phyloP scores from a whole-genome alignment of 768 basidiomycete genomes.

The Lentinula detonsa region DNA sequence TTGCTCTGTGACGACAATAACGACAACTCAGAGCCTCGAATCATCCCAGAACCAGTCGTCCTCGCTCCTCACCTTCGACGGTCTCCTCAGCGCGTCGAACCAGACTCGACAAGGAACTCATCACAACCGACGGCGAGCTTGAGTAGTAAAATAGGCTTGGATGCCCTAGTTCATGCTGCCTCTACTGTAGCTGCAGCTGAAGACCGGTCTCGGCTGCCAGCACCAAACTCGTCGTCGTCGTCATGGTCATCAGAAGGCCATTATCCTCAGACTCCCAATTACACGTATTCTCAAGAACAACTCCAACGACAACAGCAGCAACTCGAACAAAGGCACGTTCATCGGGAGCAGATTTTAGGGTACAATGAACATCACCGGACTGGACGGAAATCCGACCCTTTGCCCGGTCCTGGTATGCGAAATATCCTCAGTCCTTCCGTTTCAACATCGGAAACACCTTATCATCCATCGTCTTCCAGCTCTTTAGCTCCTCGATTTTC shows the following conservation, averaged over 20 bases:
- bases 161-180: conserved; percentile 60
- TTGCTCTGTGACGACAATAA: conserved; percentile 55
- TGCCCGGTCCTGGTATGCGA: conserved; percentile 5
- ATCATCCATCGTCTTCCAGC: conserved; percentile 4
- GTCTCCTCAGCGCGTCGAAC: conserved; percentile 3
- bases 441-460: background rate
- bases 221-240: background rate
- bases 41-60: conserved; percentile 19
- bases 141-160: conserved; percentile 32
- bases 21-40: conserved; percentile 11
- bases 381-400: conserved; percentile 7
- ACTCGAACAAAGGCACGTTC: conserved; percentile 3
- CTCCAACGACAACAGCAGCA: conserved; percentile 9
- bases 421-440: background rate
- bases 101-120: background rate
- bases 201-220: conserved; percentile 46
- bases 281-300: background rate
- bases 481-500: conserved; percentile 11
- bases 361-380: background rate
- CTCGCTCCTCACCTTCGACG: conserved; percentile 25
- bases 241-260: background rate
- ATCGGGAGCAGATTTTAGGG: conserved; percentile 4
- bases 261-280: background rate
- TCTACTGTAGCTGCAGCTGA: conserved; percentile 38
- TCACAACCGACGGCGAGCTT: conserved; percentile 1